Evolutionary conservation across 2,329 filamentous ascomycete genomes (phyloP).

Genomic region (Fusarium sp.): DNA sequence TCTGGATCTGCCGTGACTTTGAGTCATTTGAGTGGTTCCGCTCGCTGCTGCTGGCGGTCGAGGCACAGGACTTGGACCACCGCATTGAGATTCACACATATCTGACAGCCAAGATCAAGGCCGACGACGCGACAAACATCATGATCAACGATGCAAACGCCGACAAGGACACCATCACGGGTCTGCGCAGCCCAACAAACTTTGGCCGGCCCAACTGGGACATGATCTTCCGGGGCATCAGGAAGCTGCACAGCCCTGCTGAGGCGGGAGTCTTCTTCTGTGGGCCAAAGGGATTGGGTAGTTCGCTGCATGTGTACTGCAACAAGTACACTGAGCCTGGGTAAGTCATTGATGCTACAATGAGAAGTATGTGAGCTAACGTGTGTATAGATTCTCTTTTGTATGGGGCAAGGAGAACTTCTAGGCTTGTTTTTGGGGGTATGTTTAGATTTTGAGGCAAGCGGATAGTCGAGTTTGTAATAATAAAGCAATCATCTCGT

Average conservation of each 20-base stretch:
- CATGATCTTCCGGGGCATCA: constrained; percentile 85
- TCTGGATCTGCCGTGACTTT: constrained; percentile 91
- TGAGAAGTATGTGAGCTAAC: constrained; percentile 43
- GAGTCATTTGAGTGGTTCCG: constrained; percentile 92
- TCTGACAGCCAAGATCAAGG: constrained; percentile 86
- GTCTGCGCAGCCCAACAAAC: constrained; percentile 83
- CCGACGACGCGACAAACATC: constrained; percentile 87
- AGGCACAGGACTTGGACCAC: constrained; percentile 85
- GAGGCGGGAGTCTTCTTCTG: constrained; percentile 88
- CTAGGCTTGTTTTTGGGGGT: constrained; percentile 11
- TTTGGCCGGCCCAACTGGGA: constrained; percentile 91
- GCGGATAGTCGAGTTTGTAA: constrained; percentile 26
- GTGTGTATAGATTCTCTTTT: constrained; percentile 65
- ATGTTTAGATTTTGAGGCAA: constrained; percentile 5
- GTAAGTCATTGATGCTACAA: constrained; percentile 58
- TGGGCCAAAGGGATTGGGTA: constrained; percentile 82
- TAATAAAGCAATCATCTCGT: constrained; percentile 20
- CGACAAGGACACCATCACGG: constrained; percentile 86
- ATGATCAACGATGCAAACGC: constrained; percentile 92
- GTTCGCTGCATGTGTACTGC: constrained; percentile 81
- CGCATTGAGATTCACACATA: constrained; percentile 92
- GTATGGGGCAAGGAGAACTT: constrained; percentile 77
- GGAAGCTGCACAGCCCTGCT: constrained; percentile 78
- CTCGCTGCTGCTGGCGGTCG: constrained; percentile 83
- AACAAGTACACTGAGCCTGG: constrained; percentile 89